Conservation (phyloP, 306 rosid species). For the Medicago ruthenica region DNA sequence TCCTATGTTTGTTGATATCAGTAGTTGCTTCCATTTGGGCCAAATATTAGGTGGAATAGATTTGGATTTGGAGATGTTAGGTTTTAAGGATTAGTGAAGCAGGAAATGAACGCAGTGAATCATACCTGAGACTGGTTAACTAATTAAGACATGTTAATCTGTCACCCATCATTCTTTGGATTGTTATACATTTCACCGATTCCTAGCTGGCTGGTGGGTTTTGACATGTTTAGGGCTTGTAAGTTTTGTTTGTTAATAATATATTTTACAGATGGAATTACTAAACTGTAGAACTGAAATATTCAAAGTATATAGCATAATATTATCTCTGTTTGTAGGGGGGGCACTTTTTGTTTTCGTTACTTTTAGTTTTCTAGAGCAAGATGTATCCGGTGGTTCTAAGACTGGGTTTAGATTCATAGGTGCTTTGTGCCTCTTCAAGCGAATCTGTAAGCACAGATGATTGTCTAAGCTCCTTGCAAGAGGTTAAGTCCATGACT, state of each 20-base stretch:
- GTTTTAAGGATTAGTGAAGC: conserved; percentile 1
- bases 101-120: neutral
- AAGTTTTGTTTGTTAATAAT: neutral
- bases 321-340: conserved; percentile 9
- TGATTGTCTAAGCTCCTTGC: conserved; percentile 14
- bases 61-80: conserved; percentile 8
- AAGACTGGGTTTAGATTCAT: conserved; percentile 17
- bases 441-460: conserved; percentile 9
- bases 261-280: neutral
- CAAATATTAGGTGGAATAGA: neutral
- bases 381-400: conserved; percentile 25
- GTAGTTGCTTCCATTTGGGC: neutral
- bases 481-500: neutral
- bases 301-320: neutral
- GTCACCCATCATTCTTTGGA: neutral
- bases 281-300: neutral
- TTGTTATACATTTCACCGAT: neutral
- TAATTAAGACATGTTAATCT: neutral
- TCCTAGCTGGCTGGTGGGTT: conserved; percentile 11
- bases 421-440: conserved; percentile 33
- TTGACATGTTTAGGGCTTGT: neutral
- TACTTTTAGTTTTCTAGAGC: conserved; percentile 31
- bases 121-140: neutral
- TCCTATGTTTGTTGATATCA: conserved; percentile 22
- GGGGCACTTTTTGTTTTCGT: neutral